These are phyloP conservation scores for Metarhizium album DNA, from an alignment of 2,329 filamentous ascomycete genomes.

Conservation along the genomic window DNA sequence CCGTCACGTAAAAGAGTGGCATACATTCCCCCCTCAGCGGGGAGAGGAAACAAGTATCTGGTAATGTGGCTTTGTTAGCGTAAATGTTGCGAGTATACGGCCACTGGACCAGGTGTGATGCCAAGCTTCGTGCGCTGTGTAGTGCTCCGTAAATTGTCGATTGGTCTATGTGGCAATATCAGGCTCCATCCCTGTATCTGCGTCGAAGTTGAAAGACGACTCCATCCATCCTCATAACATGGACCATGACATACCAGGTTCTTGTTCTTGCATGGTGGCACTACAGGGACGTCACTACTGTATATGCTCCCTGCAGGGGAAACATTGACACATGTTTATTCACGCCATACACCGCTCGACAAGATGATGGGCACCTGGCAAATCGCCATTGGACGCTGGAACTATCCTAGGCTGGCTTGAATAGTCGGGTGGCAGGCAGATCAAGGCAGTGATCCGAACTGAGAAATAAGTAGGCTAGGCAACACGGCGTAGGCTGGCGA, in stretches of 20 bases:
- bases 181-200: not conserved
- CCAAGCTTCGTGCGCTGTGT: not conserved
- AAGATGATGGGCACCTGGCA: not conserved
- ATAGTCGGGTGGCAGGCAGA: not conserved
- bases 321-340: not conserved
- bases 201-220: not conserved
- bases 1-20: too few species aligned
- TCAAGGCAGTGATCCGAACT: not conserved
- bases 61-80: too few species aligned
- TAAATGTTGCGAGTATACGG: too few species aligned
- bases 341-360: not conserved
- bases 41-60: too few species aligned
- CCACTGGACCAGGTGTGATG: too few species aligned
- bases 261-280: not conserved
- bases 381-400: not conserved
- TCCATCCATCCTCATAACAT: not conserved
- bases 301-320: not conserved
- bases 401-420: not conserved
- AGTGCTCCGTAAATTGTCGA: not conserved
- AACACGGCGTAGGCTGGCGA: not conserved
- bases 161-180: not conserved
- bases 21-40: too few species aligned
- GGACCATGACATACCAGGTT: too few species aligned
- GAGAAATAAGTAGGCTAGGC: not conserved
- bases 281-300: not conserved